Evolutionary conservation across 768 basidiomycete genomes (phyloP).

Genomic region (Kwoniella heveanensis): DNA sequence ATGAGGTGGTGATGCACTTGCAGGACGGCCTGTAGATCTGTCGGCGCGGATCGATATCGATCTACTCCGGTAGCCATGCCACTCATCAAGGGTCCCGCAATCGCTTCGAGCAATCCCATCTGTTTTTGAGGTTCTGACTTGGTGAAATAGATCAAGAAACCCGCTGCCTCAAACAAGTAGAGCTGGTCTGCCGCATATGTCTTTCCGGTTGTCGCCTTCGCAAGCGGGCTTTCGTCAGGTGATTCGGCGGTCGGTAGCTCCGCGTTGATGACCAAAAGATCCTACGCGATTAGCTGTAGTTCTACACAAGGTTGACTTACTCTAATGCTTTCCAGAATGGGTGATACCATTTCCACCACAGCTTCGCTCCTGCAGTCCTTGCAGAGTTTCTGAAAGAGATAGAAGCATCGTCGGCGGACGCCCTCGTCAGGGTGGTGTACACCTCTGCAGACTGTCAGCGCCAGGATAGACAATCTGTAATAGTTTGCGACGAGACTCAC

Average conservation of each 20-base stretch:
- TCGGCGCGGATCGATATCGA: constrained; percentile 64
- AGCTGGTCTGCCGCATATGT: constrained; percentile 82
- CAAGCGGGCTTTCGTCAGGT: constrained; percentile 63
- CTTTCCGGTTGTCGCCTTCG: constrained; percentile 75
- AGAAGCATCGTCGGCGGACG: constrained; percentile 78
- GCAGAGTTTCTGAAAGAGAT: constrained; percentile 90
- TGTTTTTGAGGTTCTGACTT: constrained; percentile 69
- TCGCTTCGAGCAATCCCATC: constrained; percentile 63
- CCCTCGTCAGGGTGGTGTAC: constrained; percentile 73
- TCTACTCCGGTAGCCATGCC: constrained; percentile 61
- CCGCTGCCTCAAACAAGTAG: constrained; percentile 90
- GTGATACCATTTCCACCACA: constrained; percentile 68
- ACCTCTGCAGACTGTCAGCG: constrained; percentile 63
- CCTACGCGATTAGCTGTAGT: constrained; percentile 57
- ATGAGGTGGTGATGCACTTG: constrained; percentile 89
- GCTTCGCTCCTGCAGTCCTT: constrained; percentile 78
- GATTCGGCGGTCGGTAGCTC: constrained; percentile 77
- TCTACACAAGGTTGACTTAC: constrained; percentile 37
- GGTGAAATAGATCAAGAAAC: constrained; percentile 78
- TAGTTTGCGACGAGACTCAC: constrained; percentile 66
- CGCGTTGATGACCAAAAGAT: constrained; percentile 74
- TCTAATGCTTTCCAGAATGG: constrained; percentile 63
- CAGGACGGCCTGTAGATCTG: constrained; percentile 76
- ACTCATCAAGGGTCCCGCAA: constrained; percentile 78
- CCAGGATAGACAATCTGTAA: background rate